Conservation (phyloP, 257 asterid species). For the Nicotiana noctiflora region DNA sequence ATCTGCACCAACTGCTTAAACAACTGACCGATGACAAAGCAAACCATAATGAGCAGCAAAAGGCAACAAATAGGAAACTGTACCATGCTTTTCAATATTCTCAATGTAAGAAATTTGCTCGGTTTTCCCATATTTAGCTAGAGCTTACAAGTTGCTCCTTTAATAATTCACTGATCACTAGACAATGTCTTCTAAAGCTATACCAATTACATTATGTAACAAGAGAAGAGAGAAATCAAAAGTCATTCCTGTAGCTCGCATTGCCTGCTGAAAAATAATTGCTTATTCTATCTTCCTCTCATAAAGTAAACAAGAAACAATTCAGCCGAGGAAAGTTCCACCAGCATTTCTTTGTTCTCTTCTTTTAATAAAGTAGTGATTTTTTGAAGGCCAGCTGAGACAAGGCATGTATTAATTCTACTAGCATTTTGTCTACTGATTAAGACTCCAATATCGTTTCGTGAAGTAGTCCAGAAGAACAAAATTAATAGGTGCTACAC, state of each 20-base stretch:
- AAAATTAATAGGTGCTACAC: neutral
- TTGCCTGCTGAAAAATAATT: neutral
- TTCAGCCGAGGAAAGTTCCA: neutral
- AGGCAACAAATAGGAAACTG: neutral
- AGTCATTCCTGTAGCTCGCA: neutral
- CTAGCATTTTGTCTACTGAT: neutral
- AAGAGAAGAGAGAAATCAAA: neutral
- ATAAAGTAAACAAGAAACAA: neutral
- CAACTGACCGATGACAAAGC: neutral
- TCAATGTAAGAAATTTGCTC: too few species aligned
- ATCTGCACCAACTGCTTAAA: neutral
- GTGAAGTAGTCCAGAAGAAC: neutral
- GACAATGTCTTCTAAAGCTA: neutral
- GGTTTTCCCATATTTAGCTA: neutral
- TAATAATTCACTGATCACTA: neutral
- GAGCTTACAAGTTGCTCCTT: neutral
- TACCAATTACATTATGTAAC: neutral
- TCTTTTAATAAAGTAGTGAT: too few species aligned
- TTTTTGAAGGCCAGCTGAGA: neutral
- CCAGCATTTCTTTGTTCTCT: neutral
- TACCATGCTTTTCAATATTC: neutral
- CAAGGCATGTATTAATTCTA: neutral
- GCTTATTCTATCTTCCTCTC: neutral
- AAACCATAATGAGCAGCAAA: neutral
- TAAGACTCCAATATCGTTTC: too few species aligned